phyloP scores from a whole-genome alignment of 441 rosid species.

The Mallotus japonicus region DNA sequence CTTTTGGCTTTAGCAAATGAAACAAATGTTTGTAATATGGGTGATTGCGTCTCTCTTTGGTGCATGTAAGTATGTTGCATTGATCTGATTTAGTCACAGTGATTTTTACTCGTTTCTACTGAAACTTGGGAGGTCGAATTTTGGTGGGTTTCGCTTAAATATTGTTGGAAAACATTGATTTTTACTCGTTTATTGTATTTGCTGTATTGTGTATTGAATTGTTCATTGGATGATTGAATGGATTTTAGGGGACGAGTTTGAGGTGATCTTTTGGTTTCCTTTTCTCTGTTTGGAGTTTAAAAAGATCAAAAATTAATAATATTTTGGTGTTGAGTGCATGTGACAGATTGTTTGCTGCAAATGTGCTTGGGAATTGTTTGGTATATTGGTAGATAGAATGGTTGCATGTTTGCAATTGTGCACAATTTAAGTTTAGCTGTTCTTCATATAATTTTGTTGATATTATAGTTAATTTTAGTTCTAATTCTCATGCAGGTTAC shows the following conservation, averaged over 20 bases:
- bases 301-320: neutral
- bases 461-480: neutral
- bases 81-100: neutral
- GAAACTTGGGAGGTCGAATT: neutral
- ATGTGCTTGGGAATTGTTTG: neutral
- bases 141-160: neutral
- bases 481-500: conserved; percentile 25
- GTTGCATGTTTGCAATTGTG: neutral
- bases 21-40: neutral
- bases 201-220: conserved; percentile 1
- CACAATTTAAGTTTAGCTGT: neutral
- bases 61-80: neutral
- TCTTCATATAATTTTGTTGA: neutral
- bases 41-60: neutral
- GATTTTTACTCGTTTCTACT: neutral
- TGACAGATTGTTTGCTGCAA: neutral
- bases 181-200: neutral
- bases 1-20: no score
- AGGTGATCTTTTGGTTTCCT: neutral
- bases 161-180: neutral
- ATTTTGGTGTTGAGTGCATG: neutral
- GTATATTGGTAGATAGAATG: conserved; percentile 8
- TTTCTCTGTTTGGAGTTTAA: neutral
- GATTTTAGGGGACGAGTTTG: neutral
- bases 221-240: neutral